Evolutionary conservation across 2,329 filamentous ascomycete genomes (phyloP).

Genomic region (Fusarium guadeloupense): DNA sequence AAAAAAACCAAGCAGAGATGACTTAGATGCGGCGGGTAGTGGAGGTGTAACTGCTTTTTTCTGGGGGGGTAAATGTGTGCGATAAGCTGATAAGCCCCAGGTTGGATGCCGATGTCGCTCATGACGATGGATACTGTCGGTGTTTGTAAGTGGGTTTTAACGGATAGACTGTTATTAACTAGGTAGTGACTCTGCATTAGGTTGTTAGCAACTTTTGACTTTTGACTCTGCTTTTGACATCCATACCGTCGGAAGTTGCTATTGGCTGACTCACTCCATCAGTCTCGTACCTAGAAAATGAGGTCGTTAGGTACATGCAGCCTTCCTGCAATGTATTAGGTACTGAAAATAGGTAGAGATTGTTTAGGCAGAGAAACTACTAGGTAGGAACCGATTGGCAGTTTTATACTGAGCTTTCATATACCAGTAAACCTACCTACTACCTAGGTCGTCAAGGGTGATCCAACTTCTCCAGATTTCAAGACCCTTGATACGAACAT

Average conservation of each 20-base stretch:
- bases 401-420: background rate
- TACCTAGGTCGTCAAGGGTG: background rate
- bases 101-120: conserved; percentile 37
- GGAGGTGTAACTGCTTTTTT: conserved; percentile 28
- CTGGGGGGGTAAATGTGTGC: conserved; percentile 8
- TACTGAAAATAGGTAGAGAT: too few relatives aligned
- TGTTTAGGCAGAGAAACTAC: too few relatives aligned
- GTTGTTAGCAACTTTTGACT: too few relatives aligned
- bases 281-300: too few relatives aligned
- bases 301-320: too few relatives aligned
- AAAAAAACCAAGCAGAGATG: conserved; percentile 24
- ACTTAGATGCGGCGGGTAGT: conserved; percentile 31
- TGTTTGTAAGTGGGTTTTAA: background rate
- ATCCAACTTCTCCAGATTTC: background rate
- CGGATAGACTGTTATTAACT: too few relatives aligned
- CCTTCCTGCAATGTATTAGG: too few relatives aligned
- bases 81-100: conserved; percentile 44
- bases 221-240: too few relatives aligned
- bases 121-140: conserved; percentile 16
- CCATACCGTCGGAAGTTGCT: too few relatives aligned
- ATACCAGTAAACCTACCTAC: background rate
- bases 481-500: background rate
- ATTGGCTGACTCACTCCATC: too few relatives aligned
- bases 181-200: too few relatives aligned
- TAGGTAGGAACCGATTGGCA: background rate